Base-by-base conservation (phyloP, 1,284 basidiomycete genomes). In the Ustilago trichophora region DNA sequence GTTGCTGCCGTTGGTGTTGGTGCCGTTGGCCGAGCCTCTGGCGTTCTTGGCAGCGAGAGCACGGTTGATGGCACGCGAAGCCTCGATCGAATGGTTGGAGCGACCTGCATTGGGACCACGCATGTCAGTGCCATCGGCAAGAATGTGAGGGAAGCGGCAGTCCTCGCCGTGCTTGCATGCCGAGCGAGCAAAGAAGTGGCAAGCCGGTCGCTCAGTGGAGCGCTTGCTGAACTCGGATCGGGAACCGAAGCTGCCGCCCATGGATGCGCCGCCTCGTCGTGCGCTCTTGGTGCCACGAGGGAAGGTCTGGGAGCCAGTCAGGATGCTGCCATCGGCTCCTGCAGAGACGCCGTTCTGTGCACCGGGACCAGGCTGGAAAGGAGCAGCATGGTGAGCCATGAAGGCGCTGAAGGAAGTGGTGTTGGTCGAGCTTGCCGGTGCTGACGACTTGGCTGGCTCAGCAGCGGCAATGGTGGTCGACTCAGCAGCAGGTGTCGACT, bases 111-210 rank as follows among this genome's bases (percentile, higher is more conserved):
- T 65, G 38, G 57, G 62, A 5, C 67, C 67, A 6, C 78, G 71
- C 10, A 72, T 74, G 37, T 81, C 78, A 31, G 77, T 73, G 44
- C 79, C 79, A 42, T 81, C 78, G 1, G 78, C 66, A 5, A 81
- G 65, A 29, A 78, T 72, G 59, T 81, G 79, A 5, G 79, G 79
- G 72, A 80, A 81, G 27, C 70, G 73, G 57, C 79, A 81, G 24
- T 80, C 76, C 37, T 78, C 76, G 19, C 71, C 73, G 37, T 77
- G 76, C 52, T 71, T 72, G 70, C 79, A 80, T 8, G 67, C 64
- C 6, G 73, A 69, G n/a, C 66, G 67, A 7, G 71, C 68, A 33
- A 80, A 80, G 60, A 80, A 80, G 50, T 68, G 64, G 53, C 79
- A 80, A 4, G 78, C 70, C 8, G 79, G 76, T 32, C 76, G 63